phyloP scores from a whole-genome alignment of 352 stramenopile genomes.

The Globisporangium orthogonon region DNA sequence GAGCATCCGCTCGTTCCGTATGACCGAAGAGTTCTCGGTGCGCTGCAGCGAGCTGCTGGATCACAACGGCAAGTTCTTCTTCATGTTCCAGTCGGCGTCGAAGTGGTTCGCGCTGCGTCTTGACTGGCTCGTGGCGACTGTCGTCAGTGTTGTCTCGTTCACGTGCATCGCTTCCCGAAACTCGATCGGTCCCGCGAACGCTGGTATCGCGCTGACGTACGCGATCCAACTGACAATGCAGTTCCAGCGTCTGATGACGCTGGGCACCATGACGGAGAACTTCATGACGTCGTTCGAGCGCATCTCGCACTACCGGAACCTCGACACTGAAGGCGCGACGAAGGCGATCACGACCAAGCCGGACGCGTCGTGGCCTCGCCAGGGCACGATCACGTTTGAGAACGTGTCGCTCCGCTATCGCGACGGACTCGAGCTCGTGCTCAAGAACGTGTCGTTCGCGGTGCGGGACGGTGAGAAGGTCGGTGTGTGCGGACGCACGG shows the following conservation, averaged over 20 bases:
- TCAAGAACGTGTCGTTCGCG: slow-evolving; percentile 19
- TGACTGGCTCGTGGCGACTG: slow-evolving; percentile 27
- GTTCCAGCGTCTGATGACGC: slow-evolving; percentile 88
- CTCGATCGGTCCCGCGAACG: slow-evolving; percentile 23
- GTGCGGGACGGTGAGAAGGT: slow-evolving; percentile 21
- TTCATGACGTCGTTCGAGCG: slow-evolving; percentile 90
- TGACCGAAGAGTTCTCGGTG: slow-evolving; percentile 5
- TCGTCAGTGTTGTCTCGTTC: slow-evolving; percentile 25
- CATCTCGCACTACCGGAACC: slow-evolving; percentile 21
- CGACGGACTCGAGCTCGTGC: slow-evolving; percentile 22
- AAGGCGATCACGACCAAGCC: no score
- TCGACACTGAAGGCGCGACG: slow-evolving; percentile 46
- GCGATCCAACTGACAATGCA: slow-evolving; percentile 79
- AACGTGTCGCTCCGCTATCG: slow-evolving; percentile 28
- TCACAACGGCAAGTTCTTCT: slow-evolving; percentile 32
- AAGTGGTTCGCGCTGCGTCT: slow-evolving; percentile 35
- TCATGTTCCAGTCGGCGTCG: slow-evolving; percentile 18
- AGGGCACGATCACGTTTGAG: slow-evolving; percentile 26
- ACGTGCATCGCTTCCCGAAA: slow-evolving; percentile 15
- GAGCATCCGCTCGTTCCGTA: slow-evolving; percentile 74
- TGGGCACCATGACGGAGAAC: slow-evolving; percentile 87
- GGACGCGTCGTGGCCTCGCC: slow-evolving; percentile 55
- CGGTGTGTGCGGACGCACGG: slow-evolving; percentile 29
- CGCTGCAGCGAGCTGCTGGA: slow-evolving; percentile 24
- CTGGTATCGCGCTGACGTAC: slow-evolving; percentile 88